Evolutionary conservation across 2,329 filamentous ascomycete species (phyloP).

Genomic region (Aspergillus sp.): DNA sequence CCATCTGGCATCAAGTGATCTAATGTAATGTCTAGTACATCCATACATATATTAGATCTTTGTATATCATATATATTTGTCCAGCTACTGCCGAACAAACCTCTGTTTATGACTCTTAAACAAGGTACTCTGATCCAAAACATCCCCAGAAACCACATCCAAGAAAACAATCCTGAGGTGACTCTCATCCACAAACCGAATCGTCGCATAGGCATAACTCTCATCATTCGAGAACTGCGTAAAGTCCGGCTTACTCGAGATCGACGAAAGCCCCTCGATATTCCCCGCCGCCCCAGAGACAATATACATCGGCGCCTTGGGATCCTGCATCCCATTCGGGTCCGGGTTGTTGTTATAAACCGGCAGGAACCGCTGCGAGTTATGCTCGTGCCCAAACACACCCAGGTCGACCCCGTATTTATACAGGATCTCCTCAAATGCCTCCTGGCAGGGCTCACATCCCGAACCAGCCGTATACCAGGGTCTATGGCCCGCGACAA

Average conservation of each 20-base stretch:
- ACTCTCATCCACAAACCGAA: constrained; percentile 49
- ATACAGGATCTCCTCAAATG: constrained; percentile 57
- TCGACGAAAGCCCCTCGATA: constrained; percentile 51
- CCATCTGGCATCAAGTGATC: no score
- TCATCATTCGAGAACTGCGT: constrained; percentile 39
- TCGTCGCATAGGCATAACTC: constrained; percentile 54
- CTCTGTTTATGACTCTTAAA: constrained; percentile 49
- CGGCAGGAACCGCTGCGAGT: constrained; percentile 53
- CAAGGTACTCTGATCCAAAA: constrained; percentile 50
- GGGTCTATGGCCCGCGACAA: constrained; percentile 48
- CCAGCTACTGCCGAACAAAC: constrained; percentile 52
- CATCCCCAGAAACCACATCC: constrained; percentile 47
- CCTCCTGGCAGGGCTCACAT: constrained; percentile 51
- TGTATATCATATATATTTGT: not conserved
- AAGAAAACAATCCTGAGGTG: constrained; percentile 54
- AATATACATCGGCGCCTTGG: constrained; percentile 58
- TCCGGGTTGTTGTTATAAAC: constrained; percentile 38
- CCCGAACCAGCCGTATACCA: constrained; percentile 47
- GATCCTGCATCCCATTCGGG: constrained; percentile 47
- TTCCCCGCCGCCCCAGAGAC: constrained; percentile 58
- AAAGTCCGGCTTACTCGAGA: constrained; percentile 44
- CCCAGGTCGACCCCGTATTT: constrained; percentile 58
- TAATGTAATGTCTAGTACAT: no score
- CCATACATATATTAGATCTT: no score
- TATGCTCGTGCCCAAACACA: constrained; percentile 60